Base-by-base conservation (phyloP, 768 basidiomycete genomes). In the Podaxis sp. region DNA sequence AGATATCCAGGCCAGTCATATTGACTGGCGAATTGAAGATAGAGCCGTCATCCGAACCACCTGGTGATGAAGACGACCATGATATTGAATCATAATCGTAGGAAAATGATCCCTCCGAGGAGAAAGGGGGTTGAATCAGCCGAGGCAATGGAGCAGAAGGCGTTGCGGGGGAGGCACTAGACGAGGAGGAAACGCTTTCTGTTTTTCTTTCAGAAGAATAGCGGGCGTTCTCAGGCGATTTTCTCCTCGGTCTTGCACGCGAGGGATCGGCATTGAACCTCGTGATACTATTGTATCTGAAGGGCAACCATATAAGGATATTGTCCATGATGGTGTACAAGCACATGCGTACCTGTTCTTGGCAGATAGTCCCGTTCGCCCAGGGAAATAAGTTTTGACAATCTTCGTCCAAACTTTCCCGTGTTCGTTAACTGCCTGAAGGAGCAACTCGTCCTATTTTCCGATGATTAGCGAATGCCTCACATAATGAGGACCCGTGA, bases 341-440 rank as follows among this genome's bases (percentile, higher is more conserved):
- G 28, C 53, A 30, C 20, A 12, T 10, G 67, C 75, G 60, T 68
- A 84, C 83, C 84, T 77, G 70, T 86, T 86, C 77, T 85, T 86
- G 15, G 84, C 84, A 2, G 84, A 82, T 15, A 86, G 74, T 13
- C 84, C 84, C 17, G 84, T 86, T 41, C 84, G 77, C 4, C 84
- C 84, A 52, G 84, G 84, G 71, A 86, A 84, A 66, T 85, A 84
- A 5, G 80, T 83, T 67, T 84, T 83, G 37, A 84, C 84, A 50
- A 86, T 86, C 68, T 84, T 85, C 0, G 84, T 84, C 84, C 84
- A 86, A 4, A 83, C 81, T 69, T 83, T 85, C 20, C 84, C 84
- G 62, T 85, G 82, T 59, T 80, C 78, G 51, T 79, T 73, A 44
- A 86, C 84, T 5, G 84, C 84, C 64, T 78, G 76, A 22, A 86